These are phyloP conservation scores for Eucalyptus guilfoylei DNA, from an alignment of 345 rosid genomes.

Conservation along the genomic window DNA sequence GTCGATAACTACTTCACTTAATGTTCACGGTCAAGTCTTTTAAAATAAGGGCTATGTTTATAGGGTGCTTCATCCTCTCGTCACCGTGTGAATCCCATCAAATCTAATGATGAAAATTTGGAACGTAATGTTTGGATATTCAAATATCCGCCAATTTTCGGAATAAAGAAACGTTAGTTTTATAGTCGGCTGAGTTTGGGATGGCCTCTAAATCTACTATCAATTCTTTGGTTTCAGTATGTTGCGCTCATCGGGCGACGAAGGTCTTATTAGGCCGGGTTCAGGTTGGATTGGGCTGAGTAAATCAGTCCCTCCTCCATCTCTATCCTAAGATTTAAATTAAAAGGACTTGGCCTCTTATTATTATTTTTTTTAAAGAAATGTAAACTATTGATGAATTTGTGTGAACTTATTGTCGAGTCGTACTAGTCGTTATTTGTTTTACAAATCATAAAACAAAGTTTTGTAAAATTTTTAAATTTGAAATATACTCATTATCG, in stretches of 20 bases:
- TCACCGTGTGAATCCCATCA: background rate
- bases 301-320: background rate
- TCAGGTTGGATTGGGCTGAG: background rate
- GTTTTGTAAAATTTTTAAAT: background rate
- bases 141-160: background rate
- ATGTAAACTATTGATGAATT: no score
- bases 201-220: background rate
- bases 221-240: background rate
- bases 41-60: no score
- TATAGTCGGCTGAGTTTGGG: background rate
- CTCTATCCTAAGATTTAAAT: background rate
- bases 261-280: background rate
- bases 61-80: background rate
- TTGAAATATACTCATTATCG: background rate
- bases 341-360: background rate
- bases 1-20: no score
- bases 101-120: background rate
- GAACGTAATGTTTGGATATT: background rate
- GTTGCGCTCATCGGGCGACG: background rate
- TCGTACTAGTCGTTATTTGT: background rate
- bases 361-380: background rate
- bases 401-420: background rate
- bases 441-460: background rate
- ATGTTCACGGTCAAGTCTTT: no score
- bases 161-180: no score